These are phyloP conservation scores for Mycosphaerella sp. DNA, from an alignment of 2,329 filamentous ascomycete genomes.

Conservation along the genomic window DNA sequence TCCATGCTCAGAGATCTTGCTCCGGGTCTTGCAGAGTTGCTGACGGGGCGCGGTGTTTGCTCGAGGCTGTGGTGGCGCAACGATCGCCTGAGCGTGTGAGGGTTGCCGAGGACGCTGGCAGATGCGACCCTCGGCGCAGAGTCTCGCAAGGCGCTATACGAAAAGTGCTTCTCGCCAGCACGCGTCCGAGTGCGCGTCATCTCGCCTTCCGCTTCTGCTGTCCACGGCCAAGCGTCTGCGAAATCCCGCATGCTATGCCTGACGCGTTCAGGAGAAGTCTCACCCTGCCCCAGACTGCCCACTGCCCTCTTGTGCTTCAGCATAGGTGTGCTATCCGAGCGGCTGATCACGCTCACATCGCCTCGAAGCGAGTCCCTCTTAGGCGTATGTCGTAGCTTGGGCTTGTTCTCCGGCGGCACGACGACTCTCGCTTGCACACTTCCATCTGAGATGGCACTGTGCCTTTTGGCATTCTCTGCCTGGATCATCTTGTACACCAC, in stretches of 20 bases:
- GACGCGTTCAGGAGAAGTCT: background rate
- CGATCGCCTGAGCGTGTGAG: slow-evolving; percentile 16
- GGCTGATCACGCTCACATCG: slow-evolving; percentile 19
- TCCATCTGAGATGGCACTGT: slow-evolving; percentile 25
- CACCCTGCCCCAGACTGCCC: slow-evolving; percentile 12
- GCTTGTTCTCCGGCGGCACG: slow-evolving; percentile 15
- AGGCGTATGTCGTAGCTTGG: slow-evolving; percentile 22
- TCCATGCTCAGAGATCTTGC: slow-evolving; percentile 12
- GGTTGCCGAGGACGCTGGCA: slow-evolving; percentile 12
- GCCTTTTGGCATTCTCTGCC: slow-evolving; percentile 28
- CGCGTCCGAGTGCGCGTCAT: slow-evolving; percentile 1
- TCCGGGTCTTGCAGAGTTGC: background rate
- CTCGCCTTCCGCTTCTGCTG: background rate
- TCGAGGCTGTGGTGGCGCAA: slow-evolving; percentile 16
- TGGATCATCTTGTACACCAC: slow-evolving; percentile 22
- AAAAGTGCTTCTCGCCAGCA: slow-evolving; percentile 12
- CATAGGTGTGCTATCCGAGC: slow-evolving; percentile 16
- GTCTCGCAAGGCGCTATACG: slow-evolving; percentile 13
- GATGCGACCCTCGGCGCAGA: slow-evolving; percentile 8
- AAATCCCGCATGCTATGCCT: background rate
- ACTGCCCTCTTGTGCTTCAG: slow-evolving; percentile 19
- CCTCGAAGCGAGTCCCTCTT: slow-evolving; percentile 25
- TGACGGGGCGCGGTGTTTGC: slow-evolving; percentile 8
- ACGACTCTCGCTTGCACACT: slow-evolving; percentile 19
- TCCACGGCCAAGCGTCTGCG: slow-evolving; percentile 1